A percentile compares a stretch with the other conserved stretches of the same genome.
Evolutionary conservation across 2,329 filamentous ascomycete species (phyloP).

Genomic region (Ascochyta clinopodiicola): DNA sequence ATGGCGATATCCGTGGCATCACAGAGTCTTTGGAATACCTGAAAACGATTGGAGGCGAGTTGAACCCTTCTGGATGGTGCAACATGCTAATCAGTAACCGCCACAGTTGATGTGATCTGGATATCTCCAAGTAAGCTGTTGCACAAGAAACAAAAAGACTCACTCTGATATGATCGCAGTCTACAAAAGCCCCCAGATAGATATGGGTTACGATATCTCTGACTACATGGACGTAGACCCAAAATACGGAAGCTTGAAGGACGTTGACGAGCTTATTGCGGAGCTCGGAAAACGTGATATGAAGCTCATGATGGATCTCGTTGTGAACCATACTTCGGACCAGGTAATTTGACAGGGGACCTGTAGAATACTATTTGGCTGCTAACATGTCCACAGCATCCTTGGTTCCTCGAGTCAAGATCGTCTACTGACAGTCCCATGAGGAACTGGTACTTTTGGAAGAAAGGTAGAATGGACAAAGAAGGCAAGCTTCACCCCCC

Average conservation of each 20-base stretch:
- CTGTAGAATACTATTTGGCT: background rate
- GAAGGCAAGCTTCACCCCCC: background rate
- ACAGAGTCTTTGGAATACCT: background rate
- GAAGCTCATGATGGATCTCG: slow-evolving; percentile 5
- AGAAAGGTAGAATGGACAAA: background rate
- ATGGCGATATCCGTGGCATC: background rate
- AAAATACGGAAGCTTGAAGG: background rate
- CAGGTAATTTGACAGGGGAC: background rate
- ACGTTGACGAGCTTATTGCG: background rate
- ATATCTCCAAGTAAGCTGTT: background rate
- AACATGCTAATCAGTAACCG: background rate
- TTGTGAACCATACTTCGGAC: background rate
- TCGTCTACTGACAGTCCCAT: background rate
- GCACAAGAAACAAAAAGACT: background rate
- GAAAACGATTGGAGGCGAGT: background rate
- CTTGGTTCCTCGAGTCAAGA: background rate
- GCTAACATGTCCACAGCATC: background rate
- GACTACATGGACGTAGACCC: background rate
- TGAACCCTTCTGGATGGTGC: background rate
- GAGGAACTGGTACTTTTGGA: background rate
- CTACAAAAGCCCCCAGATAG: background rate
- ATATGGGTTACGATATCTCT: slow-evolving; percentile 2
- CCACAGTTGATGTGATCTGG: background rate
- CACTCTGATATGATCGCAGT: background rate
- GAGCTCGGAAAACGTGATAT: background rate